Conservation (phyloP, 2,329 filamentous ascomycete genomes). For the Aureobasidium melanogenum region DNA sequence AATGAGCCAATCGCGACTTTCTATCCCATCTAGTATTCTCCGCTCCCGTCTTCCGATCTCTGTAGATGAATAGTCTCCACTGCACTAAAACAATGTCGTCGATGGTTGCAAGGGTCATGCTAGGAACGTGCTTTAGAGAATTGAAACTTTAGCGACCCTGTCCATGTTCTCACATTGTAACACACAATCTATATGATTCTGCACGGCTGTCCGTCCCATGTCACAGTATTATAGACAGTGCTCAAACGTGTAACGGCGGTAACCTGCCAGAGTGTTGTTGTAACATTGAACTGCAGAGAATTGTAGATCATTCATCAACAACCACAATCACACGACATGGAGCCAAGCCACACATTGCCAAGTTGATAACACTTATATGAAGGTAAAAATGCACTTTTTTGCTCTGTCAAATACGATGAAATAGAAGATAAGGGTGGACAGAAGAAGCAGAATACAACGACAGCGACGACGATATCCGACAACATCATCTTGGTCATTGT, state of each 20-base stretch:
- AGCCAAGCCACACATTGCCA: background rate
- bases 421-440: background rate
- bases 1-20: background rate
- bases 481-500: constrained; percentile 5
- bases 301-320: background rate
- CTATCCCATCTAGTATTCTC: background rate
- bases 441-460: constrained; percentile 6
- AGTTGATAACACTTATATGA: background rate
- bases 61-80: background rate
- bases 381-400: background rate
- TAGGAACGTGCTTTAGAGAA: background rate
- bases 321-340: background rate
- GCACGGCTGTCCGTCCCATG: too few relatives aligned
- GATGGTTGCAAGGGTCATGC: background rate
- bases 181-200: background rate
- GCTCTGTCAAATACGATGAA: constrained; percentile 2
- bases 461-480: background rate
- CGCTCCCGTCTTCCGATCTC: background rate
- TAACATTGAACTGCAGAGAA: too few relatives aligned
- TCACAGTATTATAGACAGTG: background rate
- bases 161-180: background rate
- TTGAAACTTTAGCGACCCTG: background rate
- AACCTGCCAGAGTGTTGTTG: background rate
- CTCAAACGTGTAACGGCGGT: background rate
- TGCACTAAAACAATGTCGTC: background rate